Evolutionary conservation across 257 asterid genomes (phyloP).

Genomic region (Forsythia viridissima): DNA sequence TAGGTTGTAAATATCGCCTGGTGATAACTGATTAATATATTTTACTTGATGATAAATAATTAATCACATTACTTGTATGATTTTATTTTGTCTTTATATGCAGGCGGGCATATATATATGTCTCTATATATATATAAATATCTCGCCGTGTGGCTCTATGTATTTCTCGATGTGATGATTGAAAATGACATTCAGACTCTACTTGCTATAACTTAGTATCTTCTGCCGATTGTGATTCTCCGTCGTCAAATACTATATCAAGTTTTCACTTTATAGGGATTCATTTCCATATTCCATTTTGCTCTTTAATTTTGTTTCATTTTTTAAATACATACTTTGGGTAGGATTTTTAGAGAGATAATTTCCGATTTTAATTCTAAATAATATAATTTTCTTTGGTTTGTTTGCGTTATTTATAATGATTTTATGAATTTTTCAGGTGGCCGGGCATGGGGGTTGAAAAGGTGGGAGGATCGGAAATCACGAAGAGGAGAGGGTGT

Average conservation of each 20-base stretch:
- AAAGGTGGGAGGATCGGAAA: constrained; percentile 18
- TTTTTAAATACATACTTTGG: background rate
- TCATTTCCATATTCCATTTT: background rate
- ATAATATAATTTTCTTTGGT: background rate
- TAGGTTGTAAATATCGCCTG: no score
- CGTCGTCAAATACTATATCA: background rate
- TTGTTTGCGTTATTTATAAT: no score
- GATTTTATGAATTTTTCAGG: background rate
- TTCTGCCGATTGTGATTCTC: background rate
- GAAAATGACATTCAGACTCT: background rate
- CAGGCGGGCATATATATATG: no score
- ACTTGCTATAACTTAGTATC: background rate
- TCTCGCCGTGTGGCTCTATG: no score
- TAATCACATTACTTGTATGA: no score
- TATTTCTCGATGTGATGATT: background rate
- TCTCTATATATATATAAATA: no score
- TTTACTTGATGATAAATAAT: no score
- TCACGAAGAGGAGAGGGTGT: constrained; percentile 36
- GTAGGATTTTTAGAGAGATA: background rate
- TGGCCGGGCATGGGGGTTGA: background rate
- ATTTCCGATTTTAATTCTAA: background rate
- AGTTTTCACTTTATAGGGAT: background rate
- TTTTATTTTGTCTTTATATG: no score
- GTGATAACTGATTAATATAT: no score
- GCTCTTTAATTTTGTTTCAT: background rate